Evolutionary conservation across 2,329 filamentous ascomycete species (phyloP), one percentile per base, ranked within the genome.

Genomic region (Tetracladium maxilliforme): DNA sequence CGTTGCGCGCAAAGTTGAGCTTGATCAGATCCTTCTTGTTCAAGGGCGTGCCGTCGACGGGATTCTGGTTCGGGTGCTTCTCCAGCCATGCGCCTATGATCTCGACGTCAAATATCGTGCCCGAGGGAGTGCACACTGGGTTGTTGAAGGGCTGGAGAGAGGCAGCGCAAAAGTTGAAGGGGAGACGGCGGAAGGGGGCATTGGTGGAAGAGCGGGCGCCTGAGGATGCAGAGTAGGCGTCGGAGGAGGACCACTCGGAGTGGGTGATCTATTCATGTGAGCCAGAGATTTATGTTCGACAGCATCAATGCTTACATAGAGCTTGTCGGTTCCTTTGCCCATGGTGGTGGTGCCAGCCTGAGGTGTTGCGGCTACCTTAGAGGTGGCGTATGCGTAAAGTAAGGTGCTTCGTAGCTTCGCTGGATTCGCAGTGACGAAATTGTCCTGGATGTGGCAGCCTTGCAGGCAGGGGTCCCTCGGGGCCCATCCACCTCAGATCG

Each of bases 101-200:
- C 39, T 90, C 87, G 39, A 94, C 69, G 44, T 98, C 92, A 51
- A 95, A 98, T 31, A 92, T 87, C 9, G 77, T 90, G 26, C 90
- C 90, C 21, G 78, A 64, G 4, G 67, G 45, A 1, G 87, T 95
- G 59, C 90, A 98, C 18, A 98, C 90, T 5, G 90, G 86, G 43
- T 93, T 81, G 44, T 76, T 71, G 58, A 94, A 98, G 6, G 92
- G 92, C 46, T 95, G 90, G 17, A 98, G 74, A 32, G 82, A 92
- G 19, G 92, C 75, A 33, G 90, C 83, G 67, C 90, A 98, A 56
- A 90, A 95, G 62, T 94, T 95, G 68, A 92, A 98, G 16, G 92
- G 90, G 2, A 98, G 68, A 22, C 83, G 78, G 44, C 78, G 82
- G 59, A 95, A 95, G 3, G 57, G 35, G 42, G 63, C 51, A 54